Evolutionary conservation across 2,329 filamentous ascomycete genomes (phyloP), one percentile per base, ranked within the genome.

Genomic region (Aspergillus quadrilineatus): DNA sequence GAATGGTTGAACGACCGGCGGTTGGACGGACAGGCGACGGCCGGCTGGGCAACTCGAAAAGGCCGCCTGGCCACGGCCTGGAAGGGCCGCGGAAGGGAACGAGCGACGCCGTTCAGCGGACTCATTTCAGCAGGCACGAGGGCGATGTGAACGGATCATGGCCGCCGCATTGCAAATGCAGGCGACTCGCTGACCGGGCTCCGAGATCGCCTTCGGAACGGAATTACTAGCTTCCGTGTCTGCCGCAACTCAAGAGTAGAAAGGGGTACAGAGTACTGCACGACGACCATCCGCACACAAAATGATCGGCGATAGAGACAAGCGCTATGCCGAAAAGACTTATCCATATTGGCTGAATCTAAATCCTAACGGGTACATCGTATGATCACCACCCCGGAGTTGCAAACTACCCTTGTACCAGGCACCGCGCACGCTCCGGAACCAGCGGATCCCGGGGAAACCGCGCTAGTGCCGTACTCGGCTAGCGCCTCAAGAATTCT

Each of bases 1-100:
- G 53, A 53, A n/a, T 58, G 58, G 34, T 67, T 65, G 45, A 70
- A 57, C 46, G 55, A n/a, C 52, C 64, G 55, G 26, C 50, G 50
- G 10, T 29, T 55, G 30, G 45, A 32, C 15, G 51, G 29, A 32
- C 46, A 55, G 39, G 29, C 15, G 6, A 15, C 3, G n/a, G 22
- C 4, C 15, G 54, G 15, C 17, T 28, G 37, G 39, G 17, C 17
- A 26, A 36, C 12, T 47, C 32, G 52, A 26, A 45, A n/a, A 48
- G 49, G 9, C 22, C 58, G n/a, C 56, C 48, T 58, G 57, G 62
- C 63, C 58, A 61, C 61, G 59, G 60, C 41, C 29, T 57, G 56
- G 12, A 65, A 36, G 6, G 51, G 51, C 43, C 63, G 61, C 17
- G 62, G 63, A 48, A 61, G 61, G 30, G 56, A 58, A 34, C 66